These are phyloP conservation scores for Dothidotthia symphoricarpi DNA, from an alignment of 2,329 filamentous ascomycete genomes.

Conservation along the genomic window DNA sequence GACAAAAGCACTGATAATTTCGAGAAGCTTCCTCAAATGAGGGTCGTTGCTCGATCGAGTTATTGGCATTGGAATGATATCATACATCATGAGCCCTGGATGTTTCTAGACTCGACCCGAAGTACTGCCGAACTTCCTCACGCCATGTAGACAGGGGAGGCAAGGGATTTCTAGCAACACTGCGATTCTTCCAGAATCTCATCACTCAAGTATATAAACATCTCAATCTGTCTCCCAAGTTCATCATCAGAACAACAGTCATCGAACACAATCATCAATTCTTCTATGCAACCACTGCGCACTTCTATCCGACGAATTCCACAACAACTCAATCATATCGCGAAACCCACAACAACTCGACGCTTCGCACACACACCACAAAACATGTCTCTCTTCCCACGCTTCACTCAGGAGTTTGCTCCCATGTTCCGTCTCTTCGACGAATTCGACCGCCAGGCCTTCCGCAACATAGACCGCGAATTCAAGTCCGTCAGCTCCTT, in stretches of 20 bases:
- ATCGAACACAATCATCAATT: conserved; percentile 10
- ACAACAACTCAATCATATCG: conserved; percentile 30
- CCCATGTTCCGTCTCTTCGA: conserved; percentile 51
- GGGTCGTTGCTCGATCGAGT: conserved; percentile 1
- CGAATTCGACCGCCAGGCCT: conserved; percentile 45
- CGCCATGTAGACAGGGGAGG: conserved; percentile 9
- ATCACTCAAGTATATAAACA: conserved; percentile 30
- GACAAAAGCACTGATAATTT: no score
- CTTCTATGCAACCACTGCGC: conserved; percentile 41
- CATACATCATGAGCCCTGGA: conserved; percentile 13
- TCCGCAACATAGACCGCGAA: conserved; percentile 27
- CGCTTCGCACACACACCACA: conserved; percentile 22
- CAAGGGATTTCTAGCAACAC: conserved; percentile 5
- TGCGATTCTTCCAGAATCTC: conserved; percentile 31
- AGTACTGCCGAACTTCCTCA: conserved; percentile 23
- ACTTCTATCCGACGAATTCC: conserved; percentile 33
- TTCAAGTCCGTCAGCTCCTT: conserved; percentile 54
- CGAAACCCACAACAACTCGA: conserved; percentile 25
- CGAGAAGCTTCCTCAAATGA: conserved; percentile 1
- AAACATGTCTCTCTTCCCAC: conserved; percentile 46
- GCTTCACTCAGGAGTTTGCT: conserved; percentile 43
- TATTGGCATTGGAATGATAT: conserved; percentile 1
- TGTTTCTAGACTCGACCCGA: conserved; percentile 26
- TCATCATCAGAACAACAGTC: conserved; percentile 31
- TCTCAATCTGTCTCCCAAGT: conserved; percentile 5